Base-by-base conservation (phyloP, 768 basidiomycete species). In the Asterophora lycoperdoides region DNA sequence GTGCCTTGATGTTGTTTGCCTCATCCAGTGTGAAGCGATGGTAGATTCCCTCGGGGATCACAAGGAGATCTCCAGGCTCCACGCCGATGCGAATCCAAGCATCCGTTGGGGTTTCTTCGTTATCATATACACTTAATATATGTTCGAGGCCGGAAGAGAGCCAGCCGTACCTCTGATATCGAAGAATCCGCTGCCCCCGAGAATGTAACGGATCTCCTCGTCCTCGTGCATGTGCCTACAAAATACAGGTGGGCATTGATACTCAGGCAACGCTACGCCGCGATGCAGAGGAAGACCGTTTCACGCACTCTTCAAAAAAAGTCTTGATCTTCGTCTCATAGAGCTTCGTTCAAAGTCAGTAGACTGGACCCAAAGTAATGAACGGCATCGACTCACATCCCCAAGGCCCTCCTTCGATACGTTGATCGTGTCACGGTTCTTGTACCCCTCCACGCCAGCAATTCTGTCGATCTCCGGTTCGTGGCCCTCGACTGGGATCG, bases 11-110 rank as follows among this genome's bases (percentile, higher is more conserved):
- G 29, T 70, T 69, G 65, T 96, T 80, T 42, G 61, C 68, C 53
- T 81, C 77, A 61, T 95, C 92, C 13, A 96, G 80, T 0, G 90
- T 94, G 72, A 96, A 97, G 34, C 93, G 86, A 68, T 97, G 94
- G 65, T 93, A 96, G 58, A 94, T 92, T 0, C 92, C 93, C 14
- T 89, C 80, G 1, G 94, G 94, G 35, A 97, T 66, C 45, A 96
- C 83, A 44, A 96, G 67, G 41, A 97, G 76, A 61, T 96, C 94
- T 1, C 92, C 90, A 4, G 84, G 78, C 8, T 72, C 72, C 13
- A 94, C 72, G 5, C 80, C 80, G 33, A 93, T 72, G 48, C 93
- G 79, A 57, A 96, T 86, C 94, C 94, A 96, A 5, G 68, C 67
- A 52, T 91, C 79, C 1, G 79, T 73, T 0, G 79, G 72, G 6